Percentiles rank a stretch among this genome's conserved stretches.
phyloP scores from a whole-genome alignment of 2,329 filamentous ascomycete species.

The Paradendryphiella salina region DNA sequence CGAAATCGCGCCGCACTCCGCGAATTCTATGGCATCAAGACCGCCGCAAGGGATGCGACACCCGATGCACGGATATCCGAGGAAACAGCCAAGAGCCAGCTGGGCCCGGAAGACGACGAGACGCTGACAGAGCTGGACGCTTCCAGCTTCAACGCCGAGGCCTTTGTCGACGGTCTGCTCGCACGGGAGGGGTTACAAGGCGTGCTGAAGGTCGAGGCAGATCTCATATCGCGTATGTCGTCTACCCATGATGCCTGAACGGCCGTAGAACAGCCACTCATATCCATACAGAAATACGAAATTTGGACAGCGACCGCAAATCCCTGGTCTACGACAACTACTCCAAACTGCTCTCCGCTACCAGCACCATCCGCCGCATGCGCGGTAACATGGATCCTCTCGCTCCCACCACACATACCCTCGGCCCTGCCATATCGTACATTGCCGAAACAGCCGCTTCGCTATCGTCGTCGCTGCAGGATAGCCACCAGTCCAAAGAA shows the following conservation, averaged over 20 bases:
- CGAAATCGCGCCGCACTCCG: slow-evolving; percentile 84
- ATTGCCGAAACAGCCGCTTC: slow-evolving; percentile 65
- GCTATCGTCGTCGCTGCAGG: slow-evolving; percentile 47
- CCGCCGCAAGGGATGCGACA: slow-evolving; percentile 40
- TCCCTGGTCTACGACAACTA: slow-evolving; percentile 98
- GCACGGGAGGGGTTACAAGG: slow-evolving; percentile 67
- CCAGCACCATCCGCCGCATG: slow-evolving; percentile 93
- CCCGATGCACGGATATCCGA: slow-evolving; percentile 38
- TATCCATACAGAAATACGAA: slow-evolving; percentile 67
- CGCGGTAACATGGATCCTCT: slow-evolving; percentile 78
- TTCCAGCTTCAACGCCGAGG: slow-evolving; percentile 70
- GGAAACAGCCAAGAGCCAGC: slow-evolving; percentile 33
- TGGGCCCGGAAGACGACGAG: slow-evolving; percentile 58
- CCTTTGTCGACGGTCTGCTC: slow-evolving; percentile 66
- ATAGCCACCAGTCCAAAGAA: slow-evolving; percentile 26
- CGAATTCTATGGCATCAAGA: slow-evolving; percentile 89
- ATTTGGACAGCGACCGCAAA: slow-evolving; percentile 93
- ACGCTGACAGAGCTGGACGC: slow-evolving; percentile 71
- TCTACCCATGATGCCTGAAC: background rate
- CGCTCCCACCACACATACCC: slow-evolving; percentile 71
- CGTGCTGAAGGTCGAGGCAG: slow-evolving; percentile 70
- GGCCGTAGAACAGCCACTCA: slow-evolving; percentile 1
- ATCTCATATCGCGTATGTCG: slow-evolving; percentile 59
- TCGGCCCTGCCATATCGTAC: slow-evolving; percentile 73
- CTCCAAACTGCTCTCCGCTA: slow-evolving; percentile 92